phyloP scores from a whole-genome alignment of 169 alveolate genomes.

The Plasmodium vivax region DNA sequence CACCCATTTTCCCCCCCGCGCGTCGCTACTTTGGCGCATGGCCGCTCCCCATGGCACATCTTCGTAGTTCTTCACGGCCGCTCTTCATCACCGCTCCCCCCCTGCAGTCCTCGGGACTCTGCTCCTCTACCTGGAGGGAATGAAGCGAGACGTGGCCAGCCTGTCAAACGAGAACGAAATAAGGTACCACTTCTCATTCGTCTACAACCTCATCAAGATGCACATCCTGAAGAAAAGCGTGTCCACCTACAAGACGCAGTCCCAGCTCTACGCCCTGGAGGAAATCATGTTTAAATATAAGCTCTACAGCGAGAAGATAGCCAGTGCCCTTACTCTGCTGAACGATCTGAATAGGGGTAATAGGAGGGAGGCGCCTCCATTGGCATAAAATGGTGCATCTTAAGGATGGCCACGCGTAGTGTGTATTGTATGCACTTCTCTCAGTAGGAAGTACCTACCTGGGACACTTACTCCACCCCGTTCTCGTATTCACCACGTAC shows the following conservation, averaged over 20 bases:
- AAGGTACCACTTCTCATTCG: constrained; percentile 51
- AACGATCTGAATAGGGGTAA: constrained; percentile 23
- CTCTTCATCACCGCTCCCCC: not conserved
- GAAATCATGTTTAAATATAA: constrained; percentile 61
- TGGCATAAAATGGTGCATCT: not conserved
- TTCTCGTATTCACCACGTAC: not conserved
- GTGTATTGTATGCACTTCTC: not conserved
- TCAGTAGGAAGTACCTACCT: not conserved
- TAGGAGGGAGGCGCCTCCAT: not conserved
- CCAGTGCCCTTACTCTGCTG: not conserved
- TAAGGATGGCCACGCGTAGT: not conserved
- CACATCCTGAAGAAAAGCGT: constrained; percentile 10
- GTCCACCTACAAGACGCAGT: not conserved
- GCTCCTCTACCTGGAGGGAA: constrained; percentile 7
- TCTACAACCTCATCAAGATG: constrained; percentile 27
- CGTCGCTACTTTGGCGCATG: not conserved
- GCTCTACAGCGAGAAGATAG: constrained; percentile 48
- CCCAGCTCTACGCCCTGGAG: constrained; percentile 7
- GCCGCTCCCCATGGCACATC: not conserved
- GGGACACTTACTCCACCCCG: not conserved
- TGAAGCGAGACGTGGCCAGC: not conserved
- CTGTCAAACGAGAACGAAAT: constrained; percentile 40
- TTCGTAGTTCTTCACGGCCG: not conserved
- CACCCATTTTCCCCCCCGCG: not conserved
- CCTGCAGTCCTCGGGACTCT: constrained; percentile 39